Percentiles rank a stretch among this genome's conserved stretches.
Conservation (phyloP, 2,329 filamentous ascomycete genomes). For the Epichloe coenophiala region DNA sequence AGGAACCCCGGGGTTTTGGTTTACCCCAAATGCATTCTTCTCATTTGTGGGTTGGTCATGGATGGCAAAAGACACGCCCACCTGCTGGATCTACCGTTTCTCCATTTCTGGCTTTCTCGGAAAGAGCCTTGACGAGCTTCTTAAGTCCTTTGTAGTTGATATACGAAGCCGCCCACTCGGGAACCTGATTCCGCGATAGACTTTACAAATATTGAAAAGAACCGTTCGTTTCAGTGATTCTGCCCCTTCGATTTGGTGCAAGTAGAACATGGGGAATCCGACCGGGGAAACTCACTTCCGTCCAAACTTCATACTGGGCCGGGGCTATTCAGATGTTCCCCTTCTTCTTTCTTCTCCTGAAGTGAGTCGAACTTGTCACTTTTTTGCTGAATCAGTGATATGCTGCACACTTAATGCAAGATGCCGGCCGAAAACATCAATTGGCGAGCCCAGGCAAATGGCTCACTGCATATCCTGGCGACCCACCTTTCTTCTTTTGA, state of each 20-base stretch:
- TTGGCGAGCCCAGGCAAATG: not conserved
- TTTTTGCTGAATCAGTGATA: not conserved
- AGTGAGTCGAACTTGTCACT: not conserved
- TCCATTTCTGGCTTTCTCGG: slow-evolving; percentile 50
- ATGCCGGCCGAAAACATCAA: not conserved
- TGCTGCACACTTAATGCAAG: not conserved
- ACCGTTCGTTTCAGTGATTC: slow-evolving; percentile 7
- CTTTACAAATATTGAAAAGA: slow-evolving; percentile 21
- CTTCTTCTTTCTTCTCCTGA: not conserved
- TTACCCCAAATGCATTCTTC: slow-evolving; percentile 11
- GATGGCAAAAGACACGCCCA: slow-evolving; percentile 37
- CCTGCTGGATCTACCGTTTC: slow-evolving; percentile 79
- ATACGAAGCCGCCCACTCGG: slow-evolving; percentile 72
- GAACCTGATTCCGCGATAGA: slow-evolving; percentile 70
- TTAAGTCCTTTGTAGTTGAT: slow-evolving; percentile 89
- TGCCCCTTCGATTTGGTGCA: slow-evolving; percentile 1
- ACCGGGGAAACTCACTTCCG: slow-evolving; percentile 34
- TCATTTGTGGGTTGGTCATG: slow-evolving; percentile 6
- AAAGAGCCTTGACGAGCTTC: slow-evolving; percentile 80
- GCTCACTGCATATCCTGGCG: not conserved
- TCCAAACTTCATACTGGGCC: slow-evolving; percentile 44
- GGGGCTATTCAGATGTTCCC: not conserved
- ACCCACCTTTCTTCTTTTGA: not conserved
- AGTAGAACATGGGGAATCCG: no score
- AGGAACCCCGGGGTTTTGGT: slow-evolving; percentile 14